A percentile compares a stretch with the other conserved stretches of the same genome.
These are phyloP conservation scores for Limnomonas spitsbergensis DNA, from an alignment of 139 green algal species.

Conservation along the genomic window DNA sequence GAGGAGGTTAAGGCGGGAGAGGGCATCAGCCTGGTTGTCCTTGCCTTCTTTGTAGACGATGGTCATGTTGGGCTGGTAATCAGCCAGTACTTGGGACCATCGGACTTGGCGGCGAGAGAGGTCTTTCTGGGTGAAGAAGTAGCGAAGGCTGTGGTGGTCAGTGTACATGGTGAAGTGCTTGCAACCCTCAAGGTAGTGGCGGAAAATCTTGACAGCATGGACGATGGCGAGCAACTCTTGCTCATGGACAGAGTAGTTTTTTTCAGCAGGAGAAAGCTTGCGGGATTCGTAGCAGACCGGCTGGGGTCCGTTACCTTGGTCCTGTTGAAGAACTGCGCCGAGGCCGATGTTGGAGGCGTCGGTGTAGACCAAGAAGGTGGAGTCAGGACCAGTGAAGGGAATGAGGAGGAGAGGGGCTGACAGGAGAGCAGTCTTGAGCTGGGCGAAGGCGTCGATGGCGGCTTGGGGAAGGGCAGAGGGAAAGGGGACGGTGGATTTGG, in stretches of 20 bases:
- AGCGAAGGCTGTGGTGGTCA: slow-evolving; percentile 21
- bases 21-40: slow-evolving; percentile 36
- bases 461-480: not conserved
- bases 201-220: slow-evolving; percentile 29
- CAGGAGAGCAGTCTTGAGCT: not conserved
- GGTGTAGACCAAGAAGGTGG: slow-evolving; percentile 23
- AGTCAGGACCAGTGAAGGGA: not conserved
- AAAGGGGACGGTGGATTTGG: not conserved
- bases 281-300: slow-evolving; percentile 33
- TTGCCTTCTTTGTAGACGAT: slow-evolving; percentile 35
- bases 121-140: slow-evolving; percentile 33
- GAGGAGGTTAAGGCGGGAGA: slow-evolving; percentile 24
- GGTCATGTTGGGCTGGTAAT: slow-evolving; percentile 24
- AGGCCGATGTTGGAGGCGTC: slow-evolving; percentile 36
- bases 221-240: slow-evolving; percentile 48
- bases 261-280: slow-evolving; percentile 34
- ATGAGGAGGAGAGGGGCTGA: slow-evolving; percentile 2
- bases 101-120: slow-evolving; percentile 33
- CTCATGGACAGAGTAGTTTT: slow-evolving; percentile 43
- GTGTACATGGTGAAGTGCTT: slow-evolving; percentile 34
- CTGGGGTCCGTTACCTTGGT: slow-evolving; percentile 19
- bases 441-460: not conserved
- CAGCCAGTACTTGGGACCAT: slow-evolving; percentile 34
- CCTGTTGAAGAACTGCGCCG: slow-evolving; percentile 32
- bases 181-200: slow-evolving; percentile 39